These are phyloP conservation scores for Paxillus ammoniavirescens DNA, from an alignment of 768 basidiomycete species.

Conservation along the genomic window DNA sequence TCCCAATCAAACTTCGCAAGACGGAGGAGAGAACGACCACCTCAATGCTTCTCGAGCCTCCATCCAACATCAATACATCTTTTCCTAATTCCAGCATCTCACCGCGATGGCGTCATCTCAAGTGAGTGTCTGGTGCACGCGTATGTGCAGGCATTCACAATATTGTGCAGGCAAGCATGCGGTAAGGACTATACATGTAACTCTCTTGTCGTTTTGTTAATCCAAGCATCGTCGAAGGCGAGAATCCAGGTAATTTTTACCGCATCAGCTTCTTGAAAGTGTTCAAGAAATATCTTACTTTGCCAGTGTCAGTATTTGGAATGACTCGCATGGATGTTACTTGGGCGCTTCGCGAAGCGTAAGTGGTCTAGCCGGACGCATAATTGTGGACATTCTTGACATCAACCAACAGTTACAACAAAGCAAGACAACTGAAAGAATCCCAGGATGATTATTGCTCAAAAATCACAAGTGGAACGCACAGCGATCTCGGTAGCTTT, in stretches of 20 bases:
- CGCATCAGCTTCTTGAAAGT: neutral
- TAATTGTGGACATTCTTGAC: conserved; percentile 2
- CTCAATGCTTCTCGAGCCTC: conserved; percentile 75
- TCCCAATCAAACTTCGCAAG: conserved; percentile 74
- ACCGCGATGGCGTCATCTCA: conserved; percentile 75
- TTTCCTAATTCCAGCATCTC: conserved; percentile 43
- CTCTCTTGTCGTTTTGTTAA: neutral
- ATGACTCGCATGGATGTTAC: conserved; percentile 52
- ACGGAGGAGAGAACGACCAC: conserved; percentile 69
- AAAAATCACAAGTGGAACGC: conserved; percentile 44
- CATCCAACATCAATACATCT: conserved; percentile 56
- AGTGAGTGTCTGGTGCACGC: conserved; percentile 39
- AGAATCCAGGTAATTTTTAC: conserved; percentile 44
- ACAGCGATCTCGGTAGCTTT: conserved; percentile 49
- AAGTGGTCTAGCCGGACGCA: neutral
- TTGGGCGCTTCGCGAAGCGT: conserved; percentile 63
- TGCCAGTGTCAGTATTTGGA: conserved; percentile 31
- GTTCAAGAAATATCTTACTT: neutral
- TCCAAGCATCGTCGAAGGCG: conserved; percentile 31
- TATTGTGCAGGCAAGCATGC: conserved; percentile 47
- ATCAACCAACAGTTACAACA: conserved; percentile 46
- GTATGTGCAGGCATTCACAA: neutral
- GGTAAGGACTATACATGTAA: conserved; percentile 38
- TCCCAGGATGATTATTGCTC: conserved; percentile 69
- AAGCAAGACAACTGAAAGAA: conserved; percentile 63